Conservation (phyloP, 1,139 yeast genomes). For the Kodamaea arcana region DNA sequence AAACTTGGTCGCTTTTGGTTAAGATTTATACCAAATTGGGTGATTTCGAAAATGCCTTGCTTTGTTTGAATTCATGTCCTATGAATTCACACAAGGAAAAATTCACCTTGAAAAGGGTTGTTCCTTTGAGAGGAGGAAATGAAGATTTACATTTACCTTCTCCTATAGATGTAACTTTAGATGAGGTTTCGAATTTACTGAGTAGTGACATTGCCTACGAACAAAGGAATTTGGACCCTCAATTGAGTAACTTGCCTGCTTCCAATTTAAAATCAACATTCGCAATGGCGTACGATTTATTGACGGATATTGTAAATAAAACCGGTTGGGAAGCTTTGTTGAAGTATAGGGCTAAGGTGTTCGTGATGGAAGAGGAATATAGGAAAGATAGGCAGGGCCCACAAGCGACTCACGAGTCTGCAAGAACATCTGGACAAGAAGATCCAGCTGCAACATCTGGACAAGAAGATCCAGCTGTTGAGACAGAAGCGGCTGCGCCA, state of each 20-base stretch:
- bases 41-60: constrained; percentile 71
- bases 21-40: constrained; percentile 65
- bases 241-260: constrained; percentile 69
- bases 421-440: background rate
- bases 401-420: background rate
- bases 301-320: constrained; percentile 65
- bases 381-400: constrained; percentile 37
- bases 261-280: constrained; percentile 75
- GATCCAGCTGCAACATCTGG: background rate
- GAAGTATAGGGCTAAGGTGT: constrained; percentile 74
- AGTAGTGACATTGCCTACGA: constrained; percentile 49
- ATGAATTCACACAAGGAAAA: constrained; percentile 74
- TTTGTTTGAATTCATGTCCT: constrained; percentile 87
- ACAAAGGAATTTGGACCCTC: constrained; percentile 60
- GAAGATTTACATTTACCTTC: constrained; percentile 69
- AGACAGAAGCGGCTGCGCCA: constrained; percentile 4
- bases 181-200: constrained; percentile 54
- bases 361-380: constrained; percentile 95
- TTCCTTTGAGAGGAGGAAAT: constrained; percentile 51
- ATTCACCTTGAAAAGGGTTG: constrained; percentile 51
- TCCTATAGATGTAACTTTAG: constrained; percentile 73
- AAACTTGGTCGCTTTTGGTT: constrained; percentile 76
- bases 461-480: background rate
- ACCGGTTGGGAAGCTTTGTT: constrained; percentile 91
- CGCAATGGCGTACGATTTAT: constrained; percentile 70